These are phyloP conservation scores for Uncinocarpus reesii DNA, from an alignment of 2,329 filamentous ascomycete genomes.

Conservation along the genomic window DNA sequence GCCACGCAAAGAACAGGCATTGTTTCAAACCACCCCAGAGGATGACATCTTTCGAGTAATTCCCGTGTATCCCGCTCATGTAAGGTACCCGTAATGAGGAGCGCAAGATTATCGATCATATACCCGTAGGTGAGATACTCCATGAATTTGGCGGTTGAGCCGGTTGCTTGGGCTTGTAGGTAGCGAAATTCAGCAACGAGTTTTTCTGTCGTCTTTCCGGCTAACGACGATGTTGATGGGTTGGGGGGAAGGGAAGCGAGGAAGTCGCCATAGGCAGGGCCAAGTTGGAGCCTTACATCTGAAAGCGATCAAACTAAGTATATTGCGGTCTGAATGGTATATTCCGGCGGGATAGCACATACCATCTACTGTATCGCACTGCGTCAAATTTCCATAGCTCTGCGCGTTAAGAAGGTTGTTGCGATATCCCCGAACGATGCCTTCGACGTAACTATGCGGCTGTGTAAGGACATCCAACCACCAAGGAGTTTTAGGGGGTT, in stretches of 20 bases:
- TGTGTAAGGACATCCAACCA: conserved; percentile 17
- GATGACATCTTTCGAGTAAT: conserved; percentile 88
- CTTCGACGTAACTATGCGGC: conserved; percentile 72
- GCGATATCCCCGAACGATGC: conserved; percentile 92
- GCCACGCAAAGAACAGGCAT: conserved; percentile 97
- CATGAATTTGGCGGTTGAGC: conserved; percentile 87
- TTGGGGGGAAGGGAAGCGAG: conserved; percentile 88
- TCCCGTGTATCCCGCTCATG: conserved; percentile 96
- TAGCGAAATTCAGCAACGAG: conserved; percentile 96
- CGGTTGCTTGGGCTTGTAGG: conserved; percentile 83
- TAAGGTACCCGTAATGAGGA: conserved; percentile 93
- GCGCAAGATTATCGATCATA: conserved; percentile 99
- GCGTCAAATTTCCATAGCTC: conserved; percentile 90
- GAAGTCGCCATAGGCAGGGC: conserved; percentile 93
- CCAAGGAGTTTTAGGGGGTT: background rate
- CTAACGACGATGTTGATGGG: conserved; percentile 89
- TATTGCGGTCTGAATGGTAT: background rate
- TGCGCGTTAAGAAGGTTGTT: conserved; percentile 81
- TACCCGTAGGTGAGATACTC: conserved; percentile 98
- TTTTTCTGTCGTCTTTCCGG: conserved; percentile 93
- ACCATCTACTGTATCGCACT: conserved; percentile 98
- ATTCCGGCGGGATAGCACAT: conserved; percentile 23
- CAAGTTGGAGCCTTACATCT: conserved; percentile 98
- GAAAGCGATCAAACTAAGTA: conserved; percentile 9
- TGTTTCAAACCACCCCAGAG: conserved; percentile 96